Evolutionary conservation across 768 basidiomycete species (phyloP).

Genomic region (Austroboletus eburneus): DNA sequence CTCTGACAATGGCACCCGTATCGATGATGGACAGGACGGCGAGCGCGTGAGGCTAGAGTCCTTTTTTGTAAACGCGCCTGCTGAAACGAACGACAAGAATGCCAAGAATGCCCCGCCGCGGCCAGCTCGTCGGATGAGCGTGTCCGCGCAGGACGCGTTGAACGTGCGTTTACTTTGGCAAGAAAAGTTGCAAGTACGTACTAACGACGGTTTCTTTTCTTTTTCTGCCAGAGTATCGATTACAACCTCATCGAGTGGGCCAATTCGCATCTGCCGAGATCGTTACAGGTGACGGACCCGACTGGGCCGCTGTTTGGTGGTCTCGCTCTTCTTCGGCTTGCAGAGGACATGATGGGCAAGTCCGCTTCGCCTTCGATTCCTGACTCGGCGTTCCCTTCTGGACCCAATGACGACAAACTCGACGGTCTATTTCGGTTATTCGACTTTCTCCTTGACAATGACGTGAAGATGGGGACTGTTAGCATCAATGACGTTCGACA

Average conservation of each 20-base stretch:
- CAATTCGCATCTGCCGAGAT: conserved; percentile 72
- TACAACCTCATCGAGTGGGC: conserved; percentile 78
- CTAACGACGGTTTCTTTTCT: neutral
- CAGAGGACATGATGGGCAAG: conserved; percentile 73
- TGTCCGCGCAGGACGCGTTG: conserved; percentile 25
- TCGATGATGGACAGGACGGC: conserved; percentile 28
- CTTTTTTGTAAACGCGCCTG: conserved; percentile 46
- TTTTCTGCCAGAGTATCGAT: conserved; percentile 33
- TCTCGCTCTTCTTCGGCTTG: conserved; percentile 76
- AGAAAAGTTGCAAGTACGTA: neutral
- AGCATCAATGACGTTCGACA: conserved; percentile 91
- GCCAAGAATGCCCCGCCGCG: conserved; percentile 48
- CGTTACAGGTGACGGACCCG: conserved; percentile 51
- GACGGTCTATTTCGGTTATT: conserved; percentile 87
- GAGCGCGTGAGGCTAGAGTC: conserved; percentile 52
- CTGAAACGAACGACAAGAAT: conserved; percentile 11
- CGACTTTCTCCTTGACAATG: conserved; percentile 90
- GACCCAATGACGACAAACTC: conserved; percentile 69
- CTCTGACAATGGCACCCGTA: conserved; percentile 20
- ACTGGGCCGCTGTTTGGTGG: conserved; percentile 53
- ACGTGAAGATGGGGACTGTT: conserved; percentile 85
- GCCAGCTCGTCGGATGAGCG: conserved; percentile 49
- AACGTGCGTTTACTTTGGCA: conserved; percentile 7
- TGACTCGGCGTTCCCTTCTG: conserved; percentile 72
- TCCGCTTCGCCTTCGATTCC: conserved; percentile 67